phyloP scores from a whole-genome alignment of 2,329 filamentous ascomycete genomes.

The Talaromyces sp. region DNA sequence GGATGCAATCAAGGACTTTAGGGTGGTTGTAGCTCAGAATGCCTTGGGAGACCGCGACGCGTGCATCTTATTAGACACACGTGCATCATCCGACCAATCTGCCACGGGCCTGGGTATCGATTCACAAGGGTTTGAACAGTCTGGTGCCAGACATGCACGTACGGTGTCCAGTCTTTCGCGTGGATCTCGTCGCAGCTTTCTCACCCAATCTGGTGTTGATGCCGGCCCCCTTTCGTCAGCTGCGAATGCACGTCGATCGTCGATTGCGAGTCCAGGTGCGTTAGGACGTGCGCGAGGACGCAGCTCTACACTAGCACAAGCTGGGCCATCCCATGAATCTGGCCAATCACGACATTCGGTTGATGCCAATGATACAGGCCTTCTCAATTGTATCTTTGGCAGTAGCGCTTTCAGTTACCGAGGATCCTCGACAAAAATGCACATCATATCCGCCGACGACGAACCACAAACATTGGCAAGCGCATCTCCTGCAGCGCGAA shows the following conservation, averaged over 20 bases:
- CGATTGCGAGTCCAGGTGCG: slow-evolving; percentile 39
- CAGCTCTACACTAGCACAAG: slow-evolving; percentile 48
- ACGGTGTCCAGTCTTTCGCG: slow-evolving; percentile 43
- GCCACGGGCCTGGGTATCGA: slow-evolving; percentile 41
- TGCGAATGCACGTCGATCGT: slow-evolving; percentile 36
- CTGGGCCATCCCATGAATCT: slow-evolving; percentile 34
- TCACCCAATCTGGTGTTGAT: slow-evolving; percentile 37
- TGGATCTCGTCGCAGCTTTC: slow-evolving; percentile 35
- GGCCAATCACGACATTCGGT: slow-evolving; percentile 41
- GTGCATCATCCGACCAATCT: slow-evolving; percentile 31
- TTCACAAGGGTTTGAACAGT: slow-evolving; percentile 33
- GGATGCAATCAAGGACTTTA: slow-evolving; percentile 48
- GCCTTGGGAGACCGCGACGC: slow-evolving; percentile 52
- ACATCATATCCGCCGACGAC: slow-evolving; percentile 54
- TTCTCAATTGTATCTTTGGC: slow-evolving; percentile 63
- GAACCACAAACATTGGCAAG: slow-evolving; percentile 29
- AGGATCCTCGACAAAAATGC: slow-evolving; percentile 63
- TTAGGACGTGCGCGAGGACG: slow-evolving; percentile 47
- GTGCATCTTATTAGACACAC: slow-evolving; percentile 50
- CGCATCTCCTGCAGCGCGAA: slow-evolving; percentile 34
- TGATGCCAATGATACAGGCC: slow-evolving; percentile 56
- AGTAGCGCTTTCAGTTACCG: slow-evolving; percentile 60
- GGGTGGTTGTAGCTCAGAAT: slow-evolving; percentile 52
- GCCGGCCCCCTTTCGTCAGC: slow-evolving; percentile 37
- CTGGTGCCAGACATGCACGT: slow-evolving; percentile 38